A percentile compares a stretch with the other conserved stretches of the same genome.
phyloP scores from a whole-genome alignment of 495 filamentous ascomycete genomes.

The Penicillium samsonianum region DNA sequence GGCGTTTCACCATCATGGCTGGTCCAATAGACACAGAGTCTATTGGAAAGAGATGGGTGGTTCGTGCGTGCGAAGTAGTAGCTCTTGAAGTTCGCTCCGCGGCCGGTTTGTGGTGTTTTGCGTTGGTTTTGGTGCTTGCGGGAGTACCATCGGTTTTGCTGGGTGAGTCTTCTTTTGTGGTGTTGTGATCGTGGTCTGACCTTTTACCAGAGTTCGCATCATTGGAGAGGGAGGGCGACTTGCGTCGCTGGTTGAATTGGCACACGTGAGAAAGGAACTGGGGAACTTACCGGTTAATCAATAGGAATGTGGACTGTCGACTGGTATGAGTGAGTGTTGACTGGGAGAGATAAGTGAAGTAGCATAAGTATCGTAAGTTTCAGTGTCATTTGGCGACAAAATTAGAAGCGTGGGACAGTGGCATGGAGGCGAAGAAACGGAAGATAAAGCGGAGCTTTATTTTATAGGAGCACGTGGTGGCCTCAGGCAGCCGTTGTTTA shows the following conservation, averaged over 20 bases:
- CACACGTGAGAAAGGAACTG: background rate
- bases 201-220: slow-evolving; percentile 66
- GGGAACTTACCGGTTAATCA: background rate
- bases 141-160: slow-evolving; percentile 31
- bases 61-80: background rate
- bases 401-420: slow-evolving; percentile 1
- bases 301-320: background rate
- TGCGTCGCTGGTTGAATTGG: slow-evolving; percentile 7
- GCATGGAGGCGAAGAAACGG: background rate
- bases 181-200: slow-evolving; percentile 49
- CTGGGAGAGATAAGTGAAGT: background rate
- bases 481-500: slow-evolving; percentile 16
- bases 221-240: slow-evolving; percentile 41
- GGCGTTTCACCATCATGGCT: background rate
- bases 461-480: background rate
- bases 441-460: background rate
- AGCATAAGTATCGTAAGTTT: background rate
- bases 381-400: background rate
- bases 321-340: background rate
- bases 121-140: background rate
- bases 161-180: slow-evolving; percentile 14
- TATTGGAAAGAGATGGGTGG: background rate
- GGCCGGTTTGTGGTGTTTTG: slow-evolving; percentile 7
- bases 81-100: slow-evolving; percentile 7
- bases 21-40: background rate